Base-by-base conservation (phyloP, 352 stramenopile species). In the Globisporangium yorkense region DNA sequence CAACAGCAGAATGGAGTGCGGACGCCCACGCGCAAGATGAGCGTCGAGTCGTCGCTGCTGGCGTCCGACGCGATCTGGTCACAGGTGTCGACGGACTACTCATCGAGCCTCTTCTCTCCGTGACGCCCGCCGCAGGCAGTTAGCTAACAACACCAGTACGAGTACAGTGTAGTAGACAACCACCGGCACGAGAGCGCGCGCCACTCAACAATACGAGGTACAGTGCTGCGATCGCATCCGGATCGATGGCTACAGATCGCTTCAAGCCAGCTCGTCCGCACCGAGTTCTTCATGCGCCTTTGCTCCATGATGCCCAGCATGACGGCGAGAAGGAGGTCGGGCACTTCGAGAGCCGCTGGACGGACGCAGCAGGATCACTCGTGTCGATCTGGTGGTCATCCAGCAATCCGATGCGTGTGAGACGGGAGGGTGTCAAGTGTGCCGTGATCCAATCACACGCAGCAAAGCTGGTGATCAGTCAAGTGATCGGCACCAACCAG, bases 21-120 rank as follows among this genome's bases (percentile, higher is more conserved):
- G 2, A 3, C 46, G 3, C 41, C 29, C 2, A 24, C 53, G 2
- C 74, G 79, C 52, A 87, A 83, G 64, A 81, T 87, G 74, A 89
- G 79, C 54, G 74, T 76, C 53, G 79, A 83, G 50, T 84, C 79
- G 57, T 76, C 72, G 8, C 59, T 89, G 27, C 59, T 89, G 35
- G 68, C 68, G 16, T 78, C 76, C 10, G 79, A 89, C 52, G 66
- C 74, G 44, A 84, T 89, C 56, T 89, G 79, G 79, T 84, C 67
- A 24, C 62, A 87, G 55, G 82, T 87, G 52, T 85, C 74, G 10
- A 77, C 62, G 4, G 77, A 89, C 49, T 60, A 77, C 51, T 65
- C 69, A 8, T 65, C 62, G 13, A 68, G 66, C 37, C 48, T 67
- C 29, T 61, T 64, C 20, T 67, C 29, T 18, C 44, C 44, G 2